Evolutionary conservation across 805 yeast species (phyloP).

Genomic region (Wickerhamomyces chaumierensis): DNA sequence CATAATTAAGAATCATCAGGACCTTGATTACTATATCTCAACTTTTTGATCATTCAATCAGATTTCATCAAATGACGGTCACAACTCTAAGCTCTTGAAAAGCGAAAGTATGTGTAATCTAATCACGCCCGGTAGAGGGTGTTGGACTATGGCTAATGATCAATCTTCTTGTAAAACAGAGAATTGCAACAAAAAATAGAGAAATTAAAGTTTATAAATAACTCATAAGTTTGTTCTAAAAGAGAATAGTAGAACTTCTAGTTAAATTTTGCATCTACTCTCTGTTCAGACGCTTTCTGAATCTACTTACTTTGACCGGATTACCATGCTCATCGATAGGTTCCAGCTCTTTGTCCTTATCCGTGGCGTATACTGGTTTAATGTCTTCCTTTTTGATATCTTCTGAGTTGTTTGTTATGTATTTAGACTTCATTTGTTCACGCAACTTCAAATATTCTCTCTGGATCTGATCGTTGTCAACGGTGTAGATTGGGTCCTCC

Average conservation of each 20-base stretch:
- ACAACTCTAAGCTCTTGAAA: too few relatives aligned
- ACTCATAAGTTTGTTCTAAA: conserved; percentile 59
- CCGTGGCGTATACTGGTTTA: background rate
- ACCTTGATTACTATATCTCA: too few relatives aligned
- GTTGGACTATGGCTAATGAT: too few relatives aligned
- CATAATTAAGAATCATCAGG: too few relatives aligned
- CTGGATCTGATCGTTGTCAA: conserved; percentile 17
- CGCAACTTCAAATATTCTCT: conserved; percentile 22
- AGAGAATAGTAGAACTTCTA: too few relatives aligned
- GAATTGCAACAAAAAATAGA: too few relatives aligned
- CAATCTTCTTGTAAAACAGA: too few relatives aligned
- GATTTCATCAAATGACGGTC: too few relatives aligned
- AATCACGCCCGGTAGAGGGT: too few relatives aligned
- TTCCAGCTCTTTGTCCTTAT: conserved; percentile 46
- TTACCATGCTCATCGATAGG: conserved; percentile 58
- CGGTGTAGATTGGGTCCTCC: conserved; percentile 17
- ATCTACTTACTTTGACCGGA: conserved; percentile 51
- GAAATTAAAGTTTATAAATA: too few relatives aligned
- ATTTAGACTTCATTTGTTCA: conserved; percentile 18
- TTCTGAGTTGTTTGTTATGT: conserved; percentile 2
- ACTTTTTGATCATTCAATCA: too few relatives aligned
- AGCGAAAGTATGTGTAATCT: too few relatives aligned
- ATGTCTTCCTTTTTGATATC: background rate
- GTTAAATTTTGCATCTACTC: background rate
- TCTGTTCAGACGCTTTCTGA: conserved; percentile 40